A percentile compares a stretch with the other conserved stretches of the same genome.
phyloP scores from a whole-genome alignment of 1,284 basidiomycete species.

The Trichosporon asahii region DNA sequence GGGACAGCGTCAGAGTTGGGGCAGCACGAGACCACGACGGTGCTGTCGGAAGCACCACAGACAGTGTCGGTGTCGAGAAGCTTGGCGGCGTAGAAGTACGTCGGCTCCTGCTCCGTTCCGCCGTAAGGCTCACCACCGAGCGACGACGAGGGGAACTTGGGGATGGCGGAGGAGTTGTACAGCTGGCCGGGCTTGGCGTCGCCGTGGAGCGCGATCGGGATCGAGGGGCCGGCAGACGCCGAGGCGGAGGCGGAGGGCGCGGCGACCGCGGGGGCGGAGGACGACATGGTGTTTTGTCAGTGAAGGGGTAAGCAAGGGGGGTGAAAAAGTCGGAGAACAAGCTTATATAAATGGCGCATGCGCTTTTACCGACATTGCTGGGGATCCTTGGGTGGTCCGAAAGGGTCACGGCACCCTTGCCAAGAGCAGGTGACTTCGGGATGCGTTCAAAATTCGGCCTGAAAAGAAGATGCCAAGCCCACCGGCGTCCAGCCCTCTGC shows the following conservation, averaged over 20 bases:
- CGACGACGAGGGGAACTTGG: neutral
- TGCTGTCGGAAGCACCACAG: neutral
- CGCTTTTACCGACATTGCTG: neutral
- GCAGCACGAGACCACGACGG: neutral
- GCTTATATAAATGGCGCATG: neutral
- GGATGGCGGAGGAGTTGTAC: neutral
- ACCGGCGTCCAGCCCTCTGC: neutral
- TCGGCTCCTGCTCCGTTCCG: neutral
- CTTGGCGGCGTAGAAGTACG: conserved; percentile 7
- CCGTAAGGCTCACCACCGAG: neutral
- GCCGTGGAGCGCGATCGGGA: neutral
- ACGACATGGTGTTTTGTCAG: neutral
- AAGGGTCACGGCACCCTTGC: neutral
- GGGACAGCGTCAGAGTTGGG: neutral
- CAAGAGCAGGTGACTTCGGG: neutral
- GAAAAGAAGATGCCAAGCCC: neutral
- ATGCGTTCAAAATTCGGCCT: neutral
- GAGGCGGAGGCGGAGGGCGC: neutral
- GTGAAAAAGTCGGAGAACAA: neutral
- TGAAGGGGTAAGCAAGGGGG: neutral
- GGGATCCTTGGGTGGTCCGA: neutral
- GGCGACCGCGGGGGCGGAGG: neutral
- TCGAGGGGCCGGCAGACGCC: neutral
- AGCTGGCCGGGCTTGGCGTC: conserved; percentile 3
- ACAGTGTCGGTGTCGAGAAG: conserved; percentile 4